Base-by-base conservation (phyloP, 176 grass and related monocot genomes). In the Miscanthus lutarioriparius region DNA sequence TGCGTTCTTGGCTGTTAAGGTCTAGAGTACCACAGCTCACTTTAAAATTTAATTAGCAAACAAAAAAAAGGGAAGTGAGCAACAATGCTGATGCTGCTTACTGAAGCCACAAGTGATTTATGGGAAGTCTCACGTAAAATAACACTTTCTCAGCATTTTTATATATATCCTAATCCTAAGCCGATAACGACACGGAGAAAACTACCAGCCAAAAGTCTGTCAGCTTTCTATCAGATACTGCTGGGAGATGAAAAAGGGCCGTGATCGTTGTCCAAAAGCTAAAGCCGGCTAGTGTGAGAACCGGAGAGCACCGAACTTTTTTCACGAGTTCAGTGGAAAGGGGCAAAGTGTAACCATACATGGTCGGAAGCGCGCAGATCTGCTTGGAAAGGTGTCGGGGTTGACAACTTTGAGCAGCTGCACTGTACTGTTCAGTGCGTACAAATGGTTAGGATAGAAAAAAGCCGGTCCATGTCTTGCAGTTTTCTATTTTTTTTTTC, bases 311-410 rank as follows among this genome's bases (percentile, higher is more conserved):
- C 65, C 74, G 75, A 69, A 23, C 56, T 23, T 69, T 89, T 90
- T 63, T 64, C 75, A 87, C 74, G 40, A 72, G 77, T 72, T 83
- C 72, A 82, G 81, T 54, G 28, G 87, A 85, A 92, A 78, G 41
- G 77, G 56, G 33, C 72, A 85, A 84, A 89, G 33, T 79, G 81
- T 85, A 84, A 80, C 88, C 87, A 87, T 66, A 72, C 66, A 67
- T 56, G 83, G 64, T 20, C 49, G 75, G n/a, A n/a, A n/a, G 58
- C 1, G 36, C 2, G 27, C 83, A 82, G 83, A 80, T 88, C 89
- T 83, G 67, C 83, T 86, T 51, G 76, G 65, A 85, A 89, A 92
- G 82, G 30, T 79, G 61, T 87, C 26, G 62, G 87, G 75, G 83
- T 89, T 76, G 79, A 90, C 59, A 68, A 86, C 79, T 74, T 82